Evolutionary conservation across 208 protist species (phyloP).

Genomic region (Herpetomonas samuelpessoai): DNA sequence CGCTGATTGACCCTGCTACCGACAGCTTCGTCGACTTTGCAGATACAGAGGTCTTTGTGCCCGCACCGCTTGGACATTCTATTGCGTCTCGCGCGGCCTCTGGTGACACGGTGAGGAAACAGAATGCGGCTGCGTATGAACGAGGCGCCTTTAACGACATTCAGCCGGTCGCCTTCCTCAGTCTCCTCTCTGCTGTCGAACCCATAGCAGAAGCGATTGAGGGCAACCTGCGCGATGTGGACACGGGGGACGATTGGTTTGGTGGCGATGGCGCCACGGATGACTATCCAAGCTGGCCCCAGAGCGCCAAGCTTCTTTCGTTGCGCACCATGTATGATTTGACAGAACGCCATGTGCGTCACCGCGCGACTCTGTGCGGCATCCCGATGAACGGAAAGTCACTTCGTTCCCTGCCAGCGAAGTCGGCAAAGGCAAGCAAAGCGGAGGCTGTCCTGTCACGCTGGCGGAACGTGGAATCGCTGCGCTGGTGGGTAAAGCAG

Average conservation of each 20-base stretch:
- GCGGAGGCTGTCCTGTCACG: too few species aligned
- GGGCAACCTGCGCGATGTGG: not conserved
- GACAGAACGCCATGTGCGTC: too few species aligned
- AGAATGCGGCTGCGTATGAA: not conserved
- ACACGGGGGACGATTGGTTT: not conserved
- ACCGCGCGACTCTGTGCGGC: too few species aligned
- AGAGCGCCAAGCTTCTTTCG: too few species aligned
- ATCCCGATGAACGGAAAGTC: too few species aligned
- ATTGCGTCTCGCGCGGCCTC: too few species aligned
- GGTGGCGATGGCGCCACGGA: not conserved
- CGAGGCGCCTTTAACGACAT: not conserved
- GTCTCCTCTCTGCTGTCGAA: not conserved
- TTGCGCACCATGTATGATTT: too few species aligned
- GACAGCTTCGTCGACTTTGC: constrained; percentile 50
- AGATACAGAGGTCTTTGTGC: constrained; percentile 22
- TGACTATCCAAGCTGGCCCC: too few species aligned
- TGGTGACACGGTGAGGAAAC: too few species aligned
- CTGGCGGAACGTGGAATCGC: not conserved
- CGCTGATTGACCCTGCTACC: constrained; percentile 39
- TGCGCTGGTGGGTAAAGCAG: not conserved
- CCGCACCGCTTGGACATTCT: too few species aligned
- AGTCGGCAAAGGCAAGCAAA: too few species aligned
- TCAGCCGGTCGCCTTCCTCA: not conserved
- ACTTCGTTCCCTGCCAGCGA: too few species aligned
- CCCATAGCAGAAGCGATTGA: not conserved